Base-by-base conservation (phyloP, 257 asterid genomes). In the Salvia rosmarinus region DNA sequence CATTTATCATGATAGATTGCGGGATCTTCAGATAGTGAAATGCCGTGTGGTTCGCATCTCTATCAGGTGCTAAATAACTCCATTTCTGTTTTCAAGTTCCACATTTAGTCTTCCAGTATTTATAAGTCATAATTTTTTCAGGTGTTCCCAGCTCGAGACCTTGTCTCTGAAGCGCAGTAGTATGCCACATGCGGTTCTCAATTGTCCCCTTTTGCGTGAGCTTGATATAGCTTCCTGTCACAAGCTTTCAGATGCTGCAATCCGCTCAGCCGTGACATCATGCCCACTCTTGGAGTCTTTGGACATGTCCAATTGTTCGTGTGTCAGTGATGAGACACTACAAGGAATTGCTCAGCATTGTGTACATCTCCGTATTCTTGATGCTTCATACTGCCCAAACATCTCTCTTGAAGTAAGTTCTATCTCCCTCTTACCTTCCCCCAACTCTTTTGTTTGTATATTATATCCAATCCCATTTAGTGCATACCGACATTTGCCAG, bases 221-320 rank as follows among this genome's bases (percentile, higher is more conserved):
- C 97, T 95, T 72, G 98, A 95, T 85, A 88, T 95, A 70, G 98
- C 95, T 67, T 87, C 98, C 40, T 95, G 99, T 79, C 99, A 95
- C 90, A 95, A 91, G 88, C 98, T 95, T 75, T 82, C 96, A 52
- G 99, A 95, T 73, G 96, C 97, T 68, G 96, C 99, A 67, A 91
- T 95, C 68, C 98, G 99, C 66, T 87, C 97, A 54, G 97, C 99
- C 28, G 94, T 95, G 58, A 85, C 85, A 12, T 86, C 98, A 52
- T 95, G 99, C 80, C 92, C 96, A 9, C 92, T 90, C 44, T 80
- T 95, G 86, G 97, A 95, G 75, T 85, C 96, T 34, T 81, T 95
- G 88, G 97, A 95, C 75, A 88, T 95, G 93, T 87, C 98, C 23
- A 91, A 90, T 72, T 95, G 99, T 84, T 95, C 96, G 11, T 83